phyloP scores from a whole-genome alignment of 495 filamentous ascomycete genomes.

The Cryomyces minteri region DNA sequence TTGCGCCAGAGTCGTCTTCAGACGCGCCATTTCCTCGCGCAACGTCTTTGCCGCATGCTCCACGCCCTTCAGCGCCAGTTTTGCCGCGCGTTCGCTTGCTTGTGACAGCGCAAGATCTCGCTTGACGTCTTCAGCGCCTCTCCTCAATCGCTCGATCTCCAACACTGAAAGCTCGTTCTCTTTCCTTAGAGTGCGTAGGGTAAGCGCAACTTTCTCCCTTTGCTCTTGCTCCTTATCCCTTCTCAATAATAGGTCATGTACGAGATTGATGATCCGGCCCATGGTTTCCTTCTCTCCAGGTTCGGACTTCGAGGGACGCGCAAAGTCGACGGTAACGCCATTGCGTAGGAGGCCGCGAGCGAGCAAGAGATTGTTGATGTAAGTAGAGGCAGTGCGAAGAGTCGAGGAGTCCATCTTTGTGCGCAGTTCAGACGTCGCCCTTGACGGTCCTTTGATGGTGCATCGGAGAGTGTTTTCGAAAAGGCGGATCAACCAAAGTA shows the following conservation, averaged over 20 bases:
- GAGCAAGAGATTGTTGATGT: conserved; percentile 90
- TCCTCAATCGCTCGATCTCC: conserved; percentile 35
- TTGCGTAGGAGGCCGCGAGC: conserved; percentile 75
- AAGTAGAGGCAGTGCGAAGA: conserved; percentile 72
- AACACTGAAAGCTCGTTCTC: conserved; percentile 21
- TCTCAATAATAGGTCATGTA: conserved; percentile 76
- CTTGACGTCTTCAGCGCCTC: conserved; percentile 51
- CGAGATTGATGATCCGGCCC: conserved; percentile 72
- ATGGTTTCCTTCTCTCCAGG: conserved; percentile 50
- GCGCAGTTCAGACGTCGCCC: too few species aligned
- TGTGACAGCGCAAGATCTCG: conserved; percentile 59
- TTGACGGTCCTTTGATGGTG: too few species aligned
- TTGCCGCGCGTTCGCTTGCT: conserved; percentile 50
- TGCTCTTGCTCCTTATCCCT: conserved; percentile 81
- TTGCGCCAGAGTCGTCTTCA: conserved; percentile 61
- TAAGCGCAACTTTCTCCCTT: conserved; percentile 59
- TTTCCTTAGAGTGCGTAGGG: conserved; percentile 56
- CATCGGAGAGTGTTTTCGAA: too few species aligned
- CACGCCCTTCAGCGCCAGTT: conserved; percentile 45
- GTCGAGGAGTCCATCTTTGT: conserved; percentile 53
- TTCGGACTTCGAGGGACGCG: conserved; percentile 47
- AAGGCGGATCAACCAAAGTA: too few species aligned
- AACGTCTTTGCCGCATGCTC: conserved; percentile 51
- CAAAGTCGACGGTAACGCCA: conserved; percentile 74
- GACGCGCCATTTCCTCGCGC: conserved; percentile 61